A percentile compares a stretch with the other conserved stretches of the same genome.
Conservation (phyloP, 2,329 filamentous ascomycete species). For the Fonsecaea pedrosoi region DNA sequence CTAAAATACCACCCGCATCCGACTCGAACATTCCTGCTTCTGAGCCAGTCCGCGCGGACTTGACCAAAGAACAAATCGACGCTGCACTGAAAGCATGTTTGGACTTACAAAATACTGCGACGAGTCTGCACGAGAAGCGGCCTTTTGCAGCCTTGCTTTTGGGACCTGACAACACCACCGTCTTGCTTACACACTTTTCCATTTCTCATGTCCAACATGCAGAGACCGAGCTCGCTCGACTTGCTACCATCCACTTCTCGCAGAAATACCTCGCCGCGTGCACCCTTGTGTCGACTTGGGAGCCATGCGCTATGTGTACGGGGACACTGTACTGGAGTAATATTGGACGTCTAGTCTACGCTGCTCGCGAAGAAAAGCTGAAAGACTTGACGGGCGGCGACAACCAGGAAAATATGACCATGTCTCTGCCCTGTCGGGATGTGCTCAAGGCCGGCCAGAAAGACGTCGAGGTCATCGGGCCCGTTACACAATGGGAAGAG, state of each 20-base stretch:
- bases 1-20: conserved; percentile 7
- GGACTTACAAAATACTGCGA: conserved; percentile 52
- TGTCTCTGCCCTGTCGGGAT: conserved; percentile 58
- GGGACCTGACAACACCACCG: conserved; percentile 58
- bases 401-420: conserved; percentile 61
- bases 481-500: conserved; percentile 54
- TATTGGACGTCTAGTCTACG: conserved; percentile 60
- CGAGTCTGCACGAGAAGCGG: conserved; percentile 53
- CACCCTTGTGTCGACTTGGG: conserved; percentile 62
- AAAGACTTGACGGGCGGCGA: conserved; percentile 54
- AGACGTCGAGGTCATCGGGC: conserved; percentile 58
- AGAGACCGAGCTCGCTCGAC: conserved; percentile 58
- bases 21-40: not conserved
- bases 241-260: conserved; percentile 57
- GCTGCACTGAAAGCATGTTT: conserved; percentile 51
- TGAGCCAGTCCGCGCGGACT: conserved; percentile 33
- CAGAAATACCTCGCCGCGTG: conserved; percentile 58
- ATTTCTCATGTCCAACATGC: conserved; percentile 62
- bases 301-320: conserved; percentile 62
- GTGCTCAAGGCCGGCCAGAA: conserved; percentile 59
- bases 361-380: conserved; percentile 57
- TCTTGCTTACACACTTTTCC: conserved; percentile 58
- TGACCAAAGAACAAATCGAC: conserved; percentile 50
- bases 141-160: conserved; percentile 59
- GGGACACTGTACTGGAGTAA: conserved; percentile 60